A percentile compares a stretch with the other conserved stretches of the same genome.
Evolutionary conservation across 352 stramenopile species (phyloP).

Genomic region (Pythium diclinum): DNA sequence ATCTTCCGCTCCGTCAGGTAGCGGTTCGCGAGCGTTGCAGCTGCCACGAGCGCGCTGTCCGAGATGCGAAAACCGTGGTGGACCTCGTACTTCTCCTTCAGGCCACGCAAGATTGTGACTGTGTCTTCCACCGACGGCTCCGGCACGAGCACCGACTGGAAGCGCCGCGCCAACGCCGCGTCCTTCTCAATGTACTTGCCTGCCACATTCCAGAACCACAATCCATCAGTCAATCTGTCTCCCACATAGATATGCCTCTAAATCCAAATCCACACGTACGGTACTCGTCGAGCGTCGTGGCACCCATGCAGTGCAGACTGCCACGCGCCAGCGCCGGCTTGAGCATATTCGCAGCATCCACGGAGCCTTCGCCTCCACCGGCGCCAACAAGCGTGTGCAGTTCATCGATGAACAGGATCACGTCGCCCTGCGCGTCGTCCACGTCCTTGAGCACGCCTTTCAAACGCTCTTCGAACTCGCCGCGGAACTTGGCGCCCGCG

Average conservation of each 20-base stretch:
- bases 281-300: slow-evolving; percentile 98
- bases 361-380: slow-evolving; percentile 88
- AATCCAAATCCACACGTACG: slow-evolving; percentile 23
- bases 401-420: slow-evolving; percentile 99
- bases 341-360: slow-evolving; percentile 98
- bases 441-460: slow-evolving; percentile 94
- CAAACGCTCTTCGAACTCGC: slow-evolving; percentile 98
- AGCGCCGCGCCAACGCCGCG: slow-evolving; percentile 95
- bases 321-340: slow-evolving; percentile 97
- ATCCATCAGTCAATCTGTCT: slow-evolving; percentile 70
- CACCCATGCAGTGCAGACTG: slow-evolving; percentile 96
- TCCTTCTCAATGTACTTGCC: slow-evolving; percentile 98
- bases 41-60: slow-evolving; percentile 92
- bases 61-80: slow-evolving; percentile 96
- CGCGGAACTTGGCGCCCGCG: slow-evolving; percentile 96
- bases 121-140: slow-evolving; percentile 95
- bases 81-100: slow-evolving; percentile 96
- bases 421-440: slow-evolving; percentile 92
- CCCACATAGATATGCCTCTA: slow-evolving; percentile 30
- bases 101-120: slow-evolving; percentile 94
- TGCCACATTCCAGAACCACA: slow-evolving; percentile 58
- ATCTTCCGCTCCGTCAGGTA: slow-evolving; percentile 93
- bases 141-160: slow-evolving; percentile 95
- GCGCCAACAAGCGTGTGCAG: slow-evolving; percentile 96
- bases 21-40: slow-evolving; percentile 92